Base-by-base conservation (phyloP, 768 basidiomycete genomes). In the Exidia glandulosa region DNA sequence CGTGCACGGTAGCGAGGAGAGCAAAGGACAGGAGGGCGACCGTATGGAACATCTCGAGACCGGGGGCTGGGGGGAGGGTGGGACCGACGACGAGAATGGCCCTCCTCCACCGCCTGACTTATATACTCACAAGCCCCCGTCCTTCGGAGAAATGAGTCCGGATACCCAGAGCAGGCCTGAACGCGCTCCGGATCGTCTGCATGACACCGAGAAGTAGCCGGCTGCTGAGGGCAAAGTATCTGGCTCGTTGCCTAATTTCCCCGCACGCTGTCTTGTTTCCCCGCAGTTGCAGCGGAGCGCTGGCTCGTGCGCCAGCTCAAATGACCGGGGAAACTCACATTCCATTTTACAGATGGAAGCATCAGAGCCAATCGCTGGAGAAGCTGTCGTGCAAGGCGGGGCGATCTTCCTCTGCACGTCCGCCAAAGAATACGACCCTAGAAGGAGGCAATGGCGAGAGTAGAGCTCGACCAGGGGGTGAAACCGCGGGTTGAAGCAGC, bases 1-100 rank as follows among this genome's bases (percentile, higher is more conserved):
- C 81, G 61, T 68, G 72, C n/a, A 68, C 79, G 59, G 76, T 72
- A 56, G 80, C 69, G 62, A 70, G 60, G 60, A 45, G 41, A 19
- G 77, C 70, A 65, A 77, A 71, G 58, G 74, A 63, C 67, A 74
- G 48, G 65, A 79, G 72, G 69, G 75, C 67, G 57, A 70, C 68
- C 61, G 73, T 67, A 56, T 70, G 73, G 66, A 75, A 72, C 75
- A 77, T 77, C 59, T 52, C 23, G 41, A 45, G 41, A 19, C 19
- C 9, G 41, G 41, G 12, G 16, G 16, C 19, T 6, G 41, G 41
- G 12, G 16, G 41, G 23, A 14, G 16, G 41, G 41, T 45, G 41
- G 41, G 41, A 45, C 41, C 41, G 41, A 19, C 41, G 19, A 45
- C 19, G 41, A 19, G 19, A 14, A 45, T 19, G 10, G 16, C 41